Base-by-base conservation (phyloP, 2,329 filamentous ascomycete species). In the Calonectria hawksworthii region DNA sequence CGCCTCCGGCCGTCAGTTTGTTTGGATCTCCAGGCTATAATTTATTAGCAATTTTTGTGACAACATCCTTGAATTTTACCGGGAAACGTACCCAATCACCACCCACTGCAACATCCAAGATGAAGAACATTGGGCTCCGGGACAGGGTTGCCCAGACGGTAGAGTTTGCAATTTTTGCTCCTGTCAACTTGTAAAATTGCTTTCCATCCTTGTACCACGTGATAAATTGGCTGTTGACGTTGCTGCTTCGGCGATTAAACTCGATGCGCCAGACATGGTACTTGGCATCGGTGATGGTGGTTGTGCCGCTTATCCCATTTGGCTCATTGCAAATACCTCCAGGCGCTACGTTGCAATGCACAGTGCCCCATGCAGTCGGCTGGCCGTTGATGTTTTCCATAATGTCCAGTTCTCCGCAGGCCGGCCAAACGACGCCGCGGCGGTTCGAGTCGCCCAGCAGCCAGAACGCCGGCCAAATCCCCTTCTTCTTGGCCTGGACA, bases 401-500 rank as follows among this genome's bases (percentile, higher is more conserved):
- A 77, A 92, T 88, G 80, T 92, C 90, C 64, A 92, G 83, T 85
- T 92, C 90, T 73, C 90, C 90, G 73, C 88, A 89, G 11, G 73
- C 65, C 0, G 90, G 90, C 90, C 90, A 92, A 11, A 77, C 32
- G 1, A 84, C 86, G 11, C 89, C 89, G 52, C 86, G 83, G 32
- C 88, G 87, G 68, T 88, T 83, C 13, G 86, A 81, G 63, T 90
- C 86, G 41, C 90, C 90, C 11, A 92, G 84, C 75, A 91, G 84
- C 90, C 90, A 92, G 78, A 91, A 91, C 0, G 90, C 90, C 0
- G 90, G 90, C 90, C 90, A 92, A 56, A 92, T 85, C 6, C 90
- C 90, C 77, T 90, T 85, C 82, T 90, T 89, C 52, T 81, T 80
- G 1, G 84, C 84, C 44, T 80, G 79, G 0, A 80, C 47, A 80